Evolutionary conservation across 2,329 filamentous ascomycete species (phyloP), one percentile per base, ranked within the genome.

Genomic region (Fusarium anthophilum): DNA sequence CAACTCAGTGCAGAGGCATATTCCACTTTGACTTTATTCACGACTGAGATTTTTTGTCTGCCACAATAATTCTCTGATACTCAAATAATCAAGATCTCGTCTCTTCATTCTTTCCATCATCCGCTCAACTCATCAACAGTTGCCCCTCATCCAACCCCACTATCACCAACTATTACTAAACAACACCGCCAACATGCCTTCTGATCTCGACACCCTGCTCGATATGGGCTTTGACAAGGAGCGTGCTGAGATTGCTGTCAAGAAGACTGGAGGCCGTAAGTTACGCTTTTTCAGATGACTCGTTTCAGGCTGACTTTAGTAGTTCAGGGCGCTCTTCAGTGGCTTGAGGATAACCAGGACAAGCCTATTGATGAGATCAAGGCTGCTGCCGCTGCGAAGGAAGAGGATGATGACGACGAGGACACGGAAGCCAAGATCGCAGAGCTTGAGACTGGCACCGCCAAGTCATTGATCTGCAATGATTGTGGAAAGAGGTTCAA

Each of bases 401-500:
- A 86, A 35, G 84, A 88, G 8, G 84, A 86, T 6, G 87, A 89
- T 14, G 87, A 86, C 6, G 87, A 72, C 20, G 85, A 72, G 28
- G 85, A 71, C 2, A 86, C 85, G 11, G 84, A 85, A 53, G 86
- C 88, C 39, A 86, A 92, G 77, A 89, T 90, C 17, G 88, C 91
- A 10, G 88, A 90, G n/a, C 86, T 95, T 6, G 87, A 93, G 77
- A 89, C 90, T 4, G 94, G 92, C 67, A 90, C 92, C 63, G 93
- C 95, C 63, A 90, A 91, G 79, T 97, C 94, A 55, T 90, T 98
- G 63, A 89, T 97, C 57, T 99, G 96, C 88, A 96, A 98, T 74
- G 96, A 98, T 64, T 99, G 96, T 80, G 93, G 93, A 80, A 98
- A 98, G 88, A 93, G 91, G 81, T 97, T 99, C 84, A 89, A 94